phyloP scores from a whole-genome alignment of 495 filamentous ascomycete genomes.

The Aspergillus saccharolyticus region DNA sequence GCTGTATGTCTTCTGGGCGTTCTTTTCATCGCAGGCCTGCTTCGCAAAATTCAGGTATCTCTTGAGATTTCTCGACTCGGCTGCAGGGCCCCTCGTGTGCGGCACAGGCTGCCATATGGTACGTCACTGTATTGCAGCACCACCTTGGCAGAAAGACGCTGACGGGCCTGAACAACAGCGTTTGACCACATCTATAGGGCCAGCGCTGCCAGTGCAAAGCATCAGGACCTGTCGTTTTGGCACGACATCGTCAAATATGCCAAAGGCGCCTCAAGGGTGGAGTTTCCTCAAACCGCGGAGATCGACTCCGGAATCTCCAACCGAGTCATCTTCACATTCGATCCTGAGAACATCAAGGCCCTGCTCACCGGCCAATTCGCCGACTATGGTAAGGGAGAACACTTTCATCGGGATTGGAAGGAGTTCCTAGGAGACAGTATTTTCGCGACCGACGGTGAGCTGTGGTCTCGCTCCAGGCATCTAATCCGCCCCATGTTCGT shows the following conservation, averaged over 20 bases:
- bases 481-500: conserved; percentile 81
- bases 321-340: conserved; percentile 59
- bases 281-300: conserved; percentile 55
- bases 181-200: conserved; percentile 55
- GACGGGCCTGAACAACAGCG: conserved; percentile 35
- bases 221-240: conserved; percentile 61
- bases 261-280: conserved; percentile 23
- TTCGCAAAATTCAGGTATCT: conserved; percentile 30
- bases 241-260: conserved; percentile 38
- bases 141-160: conserved; percentile 4
- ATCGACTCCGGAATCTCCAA: conserved; percentile 44
- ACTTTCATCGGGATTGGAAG: conserved; percentile 65
- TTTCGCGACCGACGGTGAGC: conserved; percentile 69
- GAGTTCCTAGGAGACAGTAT: conserved; percentile 74
- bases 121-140: conserved; percentile 1
- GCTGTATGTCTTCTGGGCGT: conserved; percentile 23
- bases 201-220: conserved; percentile 41
- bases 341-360: conserved; percentile 67
- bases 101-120: conserved; percentile 36
- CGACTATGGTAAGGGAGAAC: conserved; percentile 67
- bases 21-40: conserved; percentile 22
- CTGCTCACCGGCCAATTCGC: conserved; percentile 68
- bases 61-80: conserved; percentile 33
- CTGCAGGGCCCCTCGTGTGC: conserved; percentile 29
- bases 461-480: conserved; percentile 71